phyloP scores from a whole-genome alignment of 2,329 filamentous ascomycete genomes.

The Echinosphaeria canescens region DNA sequence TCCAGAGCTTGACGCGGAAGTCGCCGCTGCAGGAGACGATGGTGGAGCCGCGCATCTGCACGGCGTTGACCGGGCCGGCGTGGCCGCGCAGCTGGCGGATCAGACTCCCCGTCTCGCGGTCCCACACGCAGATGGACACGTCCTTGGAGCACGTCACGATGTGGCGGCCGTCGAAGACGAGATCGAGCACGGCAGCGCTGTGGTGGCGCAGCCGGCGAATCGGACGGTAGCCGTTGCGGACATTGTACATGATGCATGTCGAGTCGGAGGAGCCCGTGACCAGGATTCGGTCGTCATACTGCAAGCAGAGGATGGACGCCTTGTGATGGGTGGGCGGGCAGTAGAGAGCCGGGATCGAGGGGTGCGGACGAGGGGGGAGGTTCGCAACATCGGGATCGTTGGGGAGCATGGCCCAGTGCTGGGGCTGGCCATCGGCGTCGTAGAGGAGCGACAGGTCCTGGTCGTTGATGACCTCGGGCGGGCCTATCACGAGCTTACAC shows the following conservation, averaged over 20 bases:
- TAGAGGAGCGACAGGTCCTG: constrained; percentile 20
- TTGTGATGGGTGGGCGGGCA: constrained; percentile 53
- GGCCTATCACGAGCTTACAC: constrained; percentile 73
- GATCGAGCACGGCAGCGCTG: constrained; percentile 73
- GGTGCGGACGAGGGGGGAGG: constrained; percentile 12
- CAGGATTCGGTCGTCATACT: constrained; percentile 83
- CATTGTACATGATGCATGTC: constrained; percentile 78
- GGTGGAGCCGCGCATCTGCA: constrained; percentile 82
- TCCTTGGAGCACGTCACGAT: constrained; percentile 98
- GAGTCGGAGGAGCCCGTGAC: constrained; percentile 90
- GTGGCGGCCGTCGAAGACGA: constrained; percentile 78
- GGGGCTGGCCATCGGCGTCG: constrained; percentile 24
- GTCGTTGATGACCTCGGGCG: constrained; percentile 38
- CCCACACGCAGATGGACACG: constrained; percentile 83
- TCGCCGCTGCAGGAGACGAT: constrained; percentile 90
- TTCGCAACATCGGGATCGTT: constrained; percentile 16
- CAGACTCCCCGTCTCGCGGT: constrained; percentile 55
- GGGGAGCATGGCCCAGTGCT: constrained; percentile 31
- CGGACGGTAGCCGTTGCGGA: constrained; percentile 58
- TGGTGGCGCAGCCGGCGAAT: constrained; percentile 62
- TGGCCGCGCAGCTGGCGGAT: constrained; percentile 70
- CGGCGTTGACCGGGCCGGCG: constrained; percentile 82
- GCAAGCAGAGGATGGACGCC: constrained; percentile 83
- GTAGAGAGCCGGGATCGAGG: constrained; percentile 27
- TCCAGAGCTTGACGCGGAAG: constrained; percentile 87